These are phyloP conservation scores for Naganishia antarctica DNA, from an alignment of 768 basidiomycete species.

Conservation along the genomic window DNA sequence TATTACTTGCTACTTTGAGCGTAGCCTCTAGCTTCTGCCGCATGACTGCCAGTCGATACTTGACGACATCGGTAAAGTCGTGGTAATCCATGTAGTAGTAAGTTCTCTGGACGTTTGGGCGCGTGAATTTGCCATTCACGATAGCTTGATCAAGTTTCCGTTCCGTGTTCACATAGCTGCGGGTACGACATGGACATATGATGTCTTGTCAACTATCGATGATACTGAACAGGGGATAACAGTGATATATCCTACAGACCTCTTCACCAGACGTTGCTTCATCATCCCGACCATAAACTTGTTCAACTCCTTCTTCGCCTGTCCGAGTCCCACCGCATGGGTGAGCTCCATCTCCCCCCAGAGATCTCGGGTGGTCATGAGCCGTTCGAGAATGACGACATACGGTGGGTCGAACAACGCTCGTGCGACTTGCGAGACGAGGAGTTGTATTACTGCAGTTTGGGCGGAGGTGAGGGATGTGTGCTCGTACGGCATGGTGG, in stretches of 20 bases:
- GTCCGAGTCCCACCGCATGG: slow-evolving; percentile 15
- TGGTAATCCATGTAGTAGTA: slow-evolving; percentile 98
- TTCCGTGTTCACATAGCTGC: slow-evolving; percentile 44
- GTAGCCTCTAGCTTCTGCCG: slow-evolving; percentile 82
- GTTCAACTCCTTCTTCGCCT: slow-evolving; percentile 37
- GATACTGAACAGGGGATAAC: neutral
- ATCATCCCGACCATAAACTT: slow-evolving; percentile 41
- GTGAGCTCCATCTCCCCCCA: slow-evolving; percentile 38
- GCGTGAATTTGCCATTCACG: slow-evolving; percentile 44
- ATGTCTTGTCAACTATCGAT: neutral
- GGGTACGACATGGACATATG: neutral
- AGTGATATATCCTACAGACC: slow-evolving; percentile 5
- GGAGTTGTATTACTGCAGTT: slow-evolving; percentile 59
- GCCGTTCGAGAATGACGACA: slow-evolving; percentile 87
- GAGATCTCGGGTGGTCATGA: slow-evolving; percentile 58
- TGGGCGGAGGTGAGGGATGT: slow-evolving; percentile 2
- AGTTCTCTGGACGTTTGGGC: slow-evolving; percentile 62
- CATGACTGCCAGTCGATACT: slow-evolving; percentile 95
- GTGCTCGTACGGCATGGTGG: slow-evolving; percentile 19
- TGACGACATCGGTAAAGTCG: slow-evolving; percentile 92
- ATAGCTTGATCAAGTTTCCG: slow-evolving; percentile 29
- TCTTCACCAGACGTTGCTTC: slow-evolving; percentile 26
- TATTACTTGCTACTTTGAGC: slow-evolving; percentile 63
- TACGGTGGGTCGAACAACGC: slow-evolving; percentile 91
- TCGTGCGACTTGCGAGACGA: slow-evolving; percentile 88